A percentile compares a stretch with the other conserved stretches of the same genome.
Conservation (phyloP, 495 filamentous ascomycete genomes). For the Aspergillus carlsbadensis region DNA sequence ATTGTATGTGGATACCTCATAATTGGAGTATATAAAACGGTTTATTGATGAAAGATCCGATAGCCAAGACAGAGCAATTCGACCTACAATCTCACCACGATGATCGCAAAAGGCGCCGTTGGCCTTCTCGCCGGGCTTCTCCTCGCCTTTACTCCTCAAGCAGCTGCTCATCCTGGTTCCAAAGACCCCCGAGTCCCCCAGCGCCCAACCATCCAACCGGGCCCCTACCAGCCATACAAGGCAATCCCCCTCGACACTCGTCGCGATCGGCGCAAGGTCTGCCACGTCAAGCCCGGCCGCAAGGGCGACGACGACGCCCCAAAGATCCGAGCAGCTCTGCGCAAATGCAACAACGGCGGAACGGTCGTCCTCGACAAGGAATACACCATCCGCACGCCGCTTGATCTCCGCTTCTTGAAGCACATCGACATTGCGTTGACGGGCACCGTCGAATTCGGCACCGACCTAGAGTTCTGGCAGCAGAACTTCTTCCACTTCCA, state of each 20-base stretch:
- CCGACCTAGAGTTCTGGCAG: slow-evolving; percentile 2
- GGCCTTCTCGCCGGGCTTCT: background rate
- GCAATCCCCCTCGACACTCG: background rate
- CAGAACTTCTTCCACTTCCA: background rate
- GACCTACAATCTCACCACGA: background rate
- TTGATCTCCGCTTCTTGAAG: slow-evolving; percentile 10
- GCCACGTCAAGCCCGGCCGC: slow-evolving; percentile 5
- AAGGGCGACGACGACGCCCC: background rate
- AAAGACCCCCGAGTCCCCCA: background rate
- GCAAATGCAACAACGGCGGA: slow-evolving; percentile 12
- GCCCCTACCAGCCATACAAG: slow-evolving; percentile 3
- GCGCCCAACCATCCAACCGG: slow-evolving; percentile 1
- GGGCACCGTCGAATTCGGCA: slow-evolving; percentile 4
- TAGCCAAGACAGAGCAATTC: too few relatives aligned
- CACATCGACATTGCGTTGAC: slow-evolving; percentile 12
- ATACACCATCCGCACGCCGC: background rate
- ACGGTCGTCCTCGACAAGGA: slow-evolving; percentile 7
- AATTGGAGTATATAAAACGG: too few relatives aligned
- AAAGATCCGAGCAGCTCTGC: slow-evolving; percentile 1
- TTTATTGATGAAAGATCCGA: too few relatives aligned
- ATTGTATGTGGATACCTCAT: too few relatives aligned
- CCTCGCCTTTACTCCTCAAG: background rate
- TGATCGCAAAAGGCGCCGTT: background rate
- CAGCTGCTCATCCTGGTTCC: background rate
- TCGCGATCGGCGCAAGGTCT: slow-evolving; percentile 2